Percentiles rank a stretch among this genome's conserved stretches.
phyloP scores from a whole-genome alignment of 176 grass and related monocot genomes.

The Oryza meridionalis region DNA sequence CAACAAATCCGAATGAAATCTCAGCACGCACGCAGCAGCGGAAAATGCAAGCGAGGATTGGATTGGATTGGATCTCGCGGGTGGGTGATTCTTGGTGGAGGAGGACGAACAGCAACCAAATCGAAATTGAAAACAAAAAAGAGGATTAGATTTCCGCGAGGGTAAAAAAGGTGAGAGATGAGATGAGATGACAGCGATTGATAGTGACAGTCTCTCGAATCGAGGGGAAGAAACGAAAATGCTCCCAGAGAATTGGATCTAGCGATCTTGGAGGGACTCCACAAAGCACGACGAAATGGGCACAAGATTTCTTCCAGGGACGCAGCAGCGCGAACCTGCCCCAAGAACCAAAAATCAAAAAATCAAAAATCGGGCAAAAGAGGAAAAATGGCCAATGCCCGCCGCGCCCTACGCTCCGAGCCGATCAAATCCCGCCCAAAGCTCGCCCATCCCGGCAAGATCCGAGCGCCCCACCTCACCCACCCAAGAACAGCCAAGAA shows the following conservation, averaged over 20 bases:
- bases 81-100: not conserved
- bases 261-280: not conserved
- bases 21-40: not conserved
- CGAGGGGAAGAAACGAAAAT: not conserved
- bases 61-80: conserved; percentile 36
- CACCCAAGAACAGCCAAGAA: conserved; percentile 18
- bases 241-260: conserved; percentile 47
- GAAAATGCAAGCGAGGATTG: conserved; percentile 12
- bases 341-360: not conserved
- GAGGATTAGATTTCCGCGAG: conserved; percentile 33
- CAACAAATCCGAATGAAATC: not conserved
- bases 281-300: not conserved
- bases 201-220: conserved; percentile 40
- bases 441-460: conserved; percentile 35
- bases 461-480: conserved; percentile 15
- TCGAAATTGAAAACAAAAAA: not conserved
- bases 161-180: not conserved
- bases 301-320: conserved; percentile 24
- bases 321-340: not conserved
- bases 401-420: conserved; percentile 21
- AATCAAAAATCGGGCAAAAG: not conserved
- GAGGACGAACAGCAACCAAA: not conserved
- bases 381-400: conserved; percentile 45
- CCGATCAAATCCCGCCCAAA: conserved; percentile 6
- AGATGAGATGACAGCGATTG: conserved; percentile 46